Percentiles rank a stretch among this genome's conserved stretches.
These are phyloP conservation scores for Penicillium canariense DNA, from an alignment of 495 filamentous ascomycete species.

Conservation along the genomic window DNA sequence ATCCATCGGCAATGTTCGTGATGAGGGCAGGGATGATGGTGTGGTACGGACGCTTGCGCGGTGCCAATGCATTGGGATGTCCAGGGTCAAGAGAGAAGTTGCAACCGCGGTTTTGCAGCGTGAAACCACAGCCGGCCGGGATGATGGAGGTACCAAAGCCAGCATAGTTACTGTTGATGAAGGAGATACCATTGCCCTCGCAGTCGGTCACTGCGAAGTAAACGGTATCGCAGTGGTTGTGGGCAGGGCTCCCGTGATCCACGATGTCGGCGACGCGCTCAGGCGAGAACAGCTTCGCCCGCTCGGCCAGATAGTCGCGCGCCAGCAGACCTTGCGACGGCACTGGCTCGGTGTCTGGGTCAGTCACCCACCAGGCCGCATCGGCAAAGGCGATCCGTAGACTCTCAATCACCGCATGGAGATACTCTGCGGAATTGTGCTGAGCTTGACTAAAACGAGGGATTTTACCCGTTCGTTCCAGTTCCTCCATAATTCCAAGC, in stretches of 20 bases:
- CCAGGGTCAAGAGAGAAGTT: constrained; percentile 66
- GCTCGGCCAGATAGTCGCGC: constrained; percentile 61
- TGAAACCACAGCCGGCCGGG: constrained; percentile 81
- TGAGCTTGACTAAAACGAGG: constrained; percentile 62
- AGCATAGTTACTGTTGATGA: constrained; percentile 94
- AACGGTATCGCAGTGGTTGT: constrained; percentile 80
- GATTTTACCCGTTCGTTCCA: constrained; percentile 71
- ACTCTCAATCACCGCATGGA: constrained; percentile 86
- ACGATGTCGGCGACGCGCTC: constrained; percentile 53
- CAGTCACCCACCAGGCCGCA: constrained; percentile 83
- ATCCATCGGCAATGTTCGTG: constrained; percentile 69
- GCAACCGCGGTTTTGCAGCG: constrained; percentile 89
- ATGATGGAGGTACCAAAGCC: constrained; percentile 90
- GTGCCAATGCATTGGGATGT: constrained; percentile 78
- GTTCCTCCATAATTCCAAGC: constrained; percentile 81
- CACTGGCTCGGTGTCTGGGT: constrained; percentile 66
- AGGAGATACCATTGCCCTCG: constrained; percentile 84
- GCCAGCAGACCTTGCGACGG: constrained; percentile 63
- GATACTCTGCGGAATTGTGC: constrained; percentile 75
- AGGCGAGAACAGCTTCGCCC: constrained; percentile 67
- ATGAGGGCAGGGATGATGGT: constrained; percentile 95
- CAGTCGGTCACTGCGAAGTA: constrained; percentile 84
- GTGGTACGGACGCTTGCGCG: constrained; percentile 90
- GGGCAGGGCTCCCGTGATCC: constrained; percentile 65
- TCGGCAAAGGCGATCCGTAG: constrained; percentile 94